Percentiles rank a stretch among this genome's conserved stretches.
Conservation (phyloP, 768 basidiomycete species). For the Gyrodon lividus region DNA sequence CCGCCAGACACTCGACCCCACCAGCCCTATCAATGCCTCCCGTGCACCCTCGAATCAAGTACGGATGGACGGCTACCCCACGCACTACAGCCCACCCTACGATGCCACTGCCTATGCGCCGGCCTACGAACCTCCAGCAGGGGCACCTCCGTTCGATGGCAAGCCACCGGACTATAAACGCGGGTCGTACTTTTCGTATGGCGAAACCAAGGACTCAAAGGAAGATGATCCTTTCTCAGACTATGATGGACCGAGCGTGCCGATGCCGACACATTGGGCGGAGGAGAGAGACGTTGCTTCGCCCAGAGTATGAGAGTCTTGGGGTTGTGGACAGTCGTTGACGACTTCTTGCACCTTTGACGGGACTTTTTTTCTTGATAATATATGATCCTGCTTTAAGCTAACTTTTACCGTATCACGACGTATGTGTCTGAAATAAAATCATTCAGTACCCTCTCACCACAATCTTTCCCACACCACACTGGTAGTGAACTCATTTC, state of each 20-base stretch:
- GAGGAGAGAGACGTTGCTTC: slow-evolving; percentile 45
- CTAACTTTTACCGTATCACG: background rate
- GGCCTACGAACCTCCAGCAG: slow-evolving; percentile 49
- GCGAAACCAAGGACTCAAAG: slow-evolving; percentile 31
- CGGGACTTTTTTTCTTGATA: background rate
- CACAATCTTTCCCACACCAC: too few species aligned
- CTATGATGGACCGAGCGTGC: slow-evolving; percentile 38
- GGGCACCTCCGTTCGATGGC: slow-evolving; percentile 44
- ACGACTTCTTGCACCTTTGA: background rate
- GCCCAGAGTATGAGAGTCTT: slow-evolving; percentile 7
- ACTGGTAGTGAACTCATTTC: too few species aligned
- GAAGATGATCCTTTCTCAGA: slow-evolving; percentile 59
- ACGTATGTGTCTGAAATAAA: background rate
- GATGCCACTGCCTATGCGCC: slow-evolving; percentile 29
- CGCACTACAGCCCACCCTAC: slow-evolving; percentile 64
- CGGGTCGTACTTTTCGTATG: slow-evolving; percentile 29
- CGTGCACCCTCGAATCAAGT: slow-evolving; percentile 42
- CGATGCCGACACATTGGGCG: slow-evolving; percentile 34
- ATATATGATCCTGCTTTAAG: background rate
- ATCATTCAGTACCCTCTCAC: background rate
- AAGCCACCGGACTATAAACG: slow-evolving; percentile 54
- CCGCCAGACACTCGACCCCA: slow-evolving; percentile 72
- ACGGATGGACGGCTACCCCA: slow-evolving; percentile 40
- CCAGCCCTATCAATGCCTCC: slow-evolving; percentile 49
- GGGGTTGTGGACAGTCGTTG: background rate